Percentiles rank a stretch among this genome's conserved stretches.
phyloP scores from a whole-genome alignment of 257 asterid genomes.

The Paraleonurus japonicus region DNA sequence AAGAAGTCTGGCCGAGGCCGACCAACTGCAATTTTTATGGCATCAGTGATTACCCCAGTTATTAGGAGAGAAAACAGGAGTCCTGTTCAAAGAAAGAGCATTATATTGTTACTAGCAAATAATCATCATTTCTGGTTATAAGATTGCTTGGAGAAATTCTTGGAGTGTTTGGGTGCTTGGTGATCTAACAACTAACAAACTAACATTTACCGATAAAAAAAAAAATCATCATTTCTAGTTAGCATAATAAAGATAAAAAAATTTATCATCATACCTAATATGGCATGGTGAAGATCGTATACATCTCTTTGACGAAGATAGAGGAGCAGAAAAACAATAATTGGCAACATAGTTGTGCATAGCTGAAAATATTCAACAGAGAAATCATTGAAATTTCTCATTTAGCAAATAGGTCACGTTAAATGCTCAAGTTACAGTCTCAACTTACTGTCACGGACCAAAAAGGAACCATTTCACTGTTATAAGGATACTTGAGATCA shows the following conservation, averaged over 20 bases:
- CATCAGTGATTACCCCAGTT: constrained; percentile 68
- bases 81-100: constrained; percentile 41
- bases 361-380: constrained; percentile 37
- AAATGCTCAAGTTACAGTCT: background rate
- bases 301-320: constrained; percentile 71
- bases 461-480: constrained; percentile 58
- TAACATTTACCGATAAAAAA: no score
- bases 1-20: constrained; percentile 95
- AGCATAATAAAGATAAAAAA: no score
- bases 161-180: no score
- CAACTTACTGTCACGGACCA: constrained; percentile 78
- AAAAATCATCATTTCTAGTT: background rate
- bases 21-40: constrained; percentile 79
- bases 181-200: no score
- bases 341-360: constrained; percentile 60
- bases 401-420: background rate
- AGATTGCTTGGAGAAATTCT: no score
- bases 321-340: constrained; percentile 53
- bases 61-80: constrained; percentile 55
- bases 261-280: constrained; percentile 56
- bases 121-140: background rate
- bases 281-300: constrained; percentile 83
- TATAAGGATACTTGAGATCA: constrained; percentile 72
- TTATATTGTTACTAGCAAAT: background rate
- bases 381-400: constrained; percentile 21